Evolutionary conservation across 208 protist genomes (phyloP).

Genomic region (Trypanosoma avium): DNA sequence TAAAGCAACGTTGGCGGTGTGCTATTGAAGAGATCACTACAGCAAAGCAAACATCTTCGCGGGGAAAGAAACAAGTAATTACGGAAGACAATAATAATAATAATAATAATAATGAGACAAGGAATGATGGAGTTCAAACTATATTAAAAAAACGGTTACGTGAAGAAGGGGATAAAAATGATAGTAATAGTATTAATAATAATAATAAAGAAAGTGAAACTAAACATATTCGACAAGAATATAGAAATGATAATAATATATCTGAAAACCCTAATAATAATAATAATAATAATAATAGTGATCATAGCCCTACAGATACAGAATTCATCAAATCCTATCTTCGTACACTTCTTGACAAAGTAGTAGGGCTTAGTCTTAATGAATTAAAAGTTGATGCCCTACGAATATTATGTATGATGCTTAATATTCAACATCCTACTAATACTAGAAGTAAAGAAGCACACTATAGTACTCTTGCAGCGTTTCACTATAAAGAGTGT

Average conservation of each 20-base stretch:
- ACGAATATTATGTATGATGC: slow-evolving; percentile 73
- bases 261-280: too few species aligned
- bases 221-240: too few species aligned
- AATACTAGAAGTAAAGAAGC: slow-evolving; percentile 48
- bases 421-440: slow-evolving; percentile 48
- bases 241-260: too few species aligned
- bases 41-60: slow-evolving; percentile 7
- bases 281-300: too few species aligned
- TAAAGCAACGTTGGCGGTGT: slow-evolving; percentile 55
- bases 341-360: slow-evolving; percentile 69
- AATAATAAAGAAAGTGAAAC: not conserved
- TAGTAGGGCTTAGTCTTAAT: slow-evolving; percentile 71
- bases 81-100: not conserved
- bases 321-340: slow-evolving; percentile 77
- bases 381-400: slow-evolving; percentile 60
- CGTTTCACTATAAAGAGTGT: slow-evolving; percentile 82
- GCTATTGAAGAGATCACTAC: slow-evolving; percentile 52
- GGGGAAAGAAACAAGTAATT: not conserved
- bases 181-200: not conserved
- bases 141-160: slow-evolving; percentile 11
- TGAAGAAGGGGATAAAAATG: not conserved
- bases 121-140: not conserved
- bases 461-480: slow-evolving; percentile 78
- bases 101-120: not conserved
- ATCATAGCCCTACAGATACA: slow-evolving; percentile 24